These are phyloP conservation scores for Phyllosticta citrichinensis DNA, from an alignment of 2,329 filamentous ascomycete genomes.

Conservation along the genomic window DNA sequence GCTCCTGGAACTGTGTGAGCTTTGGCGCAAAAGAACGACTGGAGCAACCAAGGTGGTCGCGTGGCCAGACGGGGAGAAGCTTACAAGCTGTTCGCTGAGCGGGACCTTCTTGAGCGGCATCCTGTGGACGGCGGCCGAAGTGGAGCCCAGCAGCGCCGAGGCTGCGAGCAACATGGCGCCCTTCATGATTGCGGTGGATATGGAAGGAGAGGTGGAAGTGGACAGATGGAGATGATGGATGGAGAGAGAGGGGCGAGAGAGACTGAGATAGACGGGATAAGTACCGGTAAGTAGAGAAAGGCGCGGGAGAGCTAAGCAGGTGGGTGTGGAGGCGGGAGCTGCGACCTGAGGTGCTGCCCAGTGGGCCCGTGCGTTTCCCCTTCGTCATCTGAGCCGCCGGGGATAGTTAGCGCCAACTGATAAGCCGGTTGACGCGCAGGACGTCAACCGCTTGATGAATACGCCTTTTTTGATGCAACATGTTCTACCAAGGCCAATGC, in stretches of 20 bases:
- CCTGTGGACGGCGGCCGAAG: constrained; percentile 81
- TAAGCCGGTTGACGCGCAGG: not conserved
- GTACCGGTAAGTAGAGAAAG: not conserved
- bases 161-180: constrained; percentile 67
- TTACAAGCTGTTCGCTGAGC: constrained; percentile 81
- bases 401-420: not conserved
- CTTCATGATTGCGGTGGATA: constrained; percentile 56
- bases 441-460: not conserved
- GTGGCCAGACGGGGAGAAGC: constrained; percentile 25
- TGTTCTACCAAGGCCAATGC: not conserved
- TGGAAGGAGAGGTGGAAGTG: not conserved
- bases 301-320: not conserved
- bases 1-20: constrained; percentile 44
- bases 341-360: not conserved
- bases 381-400: constrained; percentile 11
- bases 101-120: constrained; percentile 97
- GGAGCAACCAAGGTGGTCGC: constrained; percentile 6
- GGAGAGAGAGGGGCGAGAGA: not conserved
- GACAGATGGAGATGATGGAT: not conserved
- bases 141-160: constrained; percentile 70
- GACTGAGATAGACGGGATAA: not conserved
- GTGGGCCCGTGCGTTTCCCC: not conserved
- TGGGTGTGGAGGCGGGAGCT: not conserved
- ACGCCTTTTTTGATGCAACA: not conserved
- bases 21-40: constrained; percentile 3